Evolutionary conservation across 2,329 filamentous ascomycete species (phyloP).

Genomic region (Sporothrix curviconia): DNA sequence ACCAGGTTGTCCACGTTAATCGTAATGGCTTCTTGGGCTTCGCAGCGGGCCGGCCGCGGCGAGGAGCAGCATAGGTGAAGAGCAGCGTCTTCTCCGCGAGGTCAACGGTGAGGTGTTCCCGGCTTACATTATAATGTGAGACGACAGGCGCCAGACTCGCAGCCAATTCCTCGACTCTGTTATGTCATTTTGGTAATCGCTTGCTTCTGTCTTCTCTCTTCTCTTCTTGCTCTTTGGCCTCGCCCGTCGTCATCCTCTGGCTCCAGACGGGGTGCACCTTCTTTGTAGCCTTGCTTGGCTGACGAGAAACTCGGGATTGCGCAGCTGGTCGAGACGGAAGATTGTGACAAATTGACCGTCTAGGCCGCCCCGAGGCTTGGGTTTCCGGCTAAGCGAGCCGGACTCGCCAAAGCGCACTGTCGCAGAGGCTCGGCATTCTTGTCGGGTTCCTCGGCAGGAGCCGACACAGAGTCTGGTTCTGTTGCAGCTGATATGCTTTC

Average conservation of each 20-base stretch:
- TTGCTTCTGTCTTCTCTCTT: background rate
- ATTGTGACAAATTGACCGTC: conserved; percentile 27
- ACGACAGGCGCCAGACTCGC: background rate
- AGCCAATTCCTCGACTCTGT: background rate
- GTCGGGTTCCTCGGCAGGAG: too few species aligned
- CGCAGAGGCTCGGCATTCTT: background rate
- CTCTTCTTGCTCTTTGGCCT: background rate
- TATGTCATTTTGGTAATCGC: background rate
- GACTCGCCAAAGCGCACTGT: conserved; percentile 23
- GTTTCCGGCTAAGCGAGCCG: conserved; percentile 23
- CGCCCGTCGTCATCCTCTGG: background rate
- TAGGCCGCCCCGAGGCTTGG: conserved; percentile 25
- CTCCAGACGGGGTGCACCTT: background rate
- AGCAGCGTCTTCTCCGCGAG: conserved; percentile 10
- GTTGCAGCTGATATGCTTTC: background rate
- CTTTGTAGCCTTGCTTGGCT: conserved; percentile 7
- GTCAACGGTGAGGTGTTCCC: conserved; percentile 21
- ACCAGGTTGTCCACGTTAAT: conserved; percentile 21
- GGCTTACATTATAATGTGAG: conserved; percentile 17
- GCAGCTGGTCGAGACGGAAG: conserved; percentile 26
- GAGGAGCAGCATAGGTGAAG: conserved; percentile 17
- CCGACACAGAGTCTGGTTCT: too few species aligned
- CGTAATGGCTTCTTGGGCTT: conserved; percentile 18
- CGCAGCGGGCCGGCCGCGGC: conserved; percentile 1
- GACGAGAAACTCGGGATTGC: conserved; percentile 16